phyloP scores from a whole-genome alignment of 768 basidiomycete genomes.

The Trametes punicea region DNA sequence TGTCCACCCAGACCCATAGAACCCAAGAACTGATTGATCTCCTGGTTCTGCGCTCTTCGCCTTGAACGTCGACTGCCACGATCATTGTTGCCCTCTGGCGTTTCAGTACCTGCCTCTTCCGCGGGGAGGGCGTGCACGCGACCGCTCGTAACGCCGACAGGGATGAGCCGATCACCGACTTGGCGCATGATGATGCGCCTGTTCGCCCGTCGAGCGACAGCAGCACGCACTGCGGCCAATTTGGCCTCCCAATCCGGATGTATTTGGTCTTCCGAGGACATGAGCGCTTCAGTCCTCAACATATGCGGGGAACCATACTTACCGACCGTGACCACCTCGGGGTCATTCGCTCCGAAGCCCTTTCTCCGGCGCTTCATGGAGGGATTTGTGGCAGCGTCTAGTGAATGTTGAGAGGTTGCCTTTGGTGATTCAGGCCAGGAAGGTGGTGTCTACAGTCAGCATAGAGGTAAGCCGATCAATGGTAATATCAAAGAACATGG shows the following conservation, averaged over 20 bases:
- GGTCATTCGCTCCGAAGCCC: constrained; percentile 81
- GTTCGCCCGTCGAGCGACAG: constrained; percentile 94
- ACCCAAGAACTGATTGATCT: constrained; percentile 59
- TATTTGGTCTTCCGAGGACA: constrained; percentile 69
- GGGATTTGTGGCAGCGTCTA: constrained; percentile 9
- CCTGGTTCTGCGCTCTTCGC: constrained; percentile 55
- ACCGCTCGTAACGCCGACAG: constrained; percentile 93
- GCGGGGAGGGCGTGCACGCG: constrained; percentile 67
- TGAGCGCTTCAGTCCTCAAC: neutral
- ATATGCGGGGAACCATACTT: constrained; percentile 25
- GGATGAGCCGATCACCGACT: constrained; percentile 95
- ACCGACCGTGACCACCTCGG: constrained; percentile 92
- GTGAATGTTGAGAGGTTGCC: constrained; percentile 25
- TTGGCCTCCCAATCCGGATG: constrained; percentile 99
- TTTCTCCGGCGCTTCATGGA: constrained; percentile 70
- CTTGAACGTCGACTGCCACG: constrained; percentile 49
- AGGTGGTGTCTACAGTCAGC: constrained; percentile 35
- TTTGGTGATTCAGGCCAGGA: constrained; percentile 55
- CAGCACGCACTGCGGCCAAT: constrained; percentile 88
- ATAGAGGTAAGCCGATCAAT: neutral
- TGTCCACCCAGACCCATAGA: constrained; percentile 74
- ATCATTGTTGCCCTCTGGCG: constrained; percentile 35
- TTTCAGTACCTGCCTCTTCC: constrained; percentile 50
- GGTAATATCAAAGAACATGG: neutral
- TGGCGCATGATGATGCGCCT: constrained; percentile 97